Conservation (phyloP, 2,329 filamentous ascomycete genomes). For the Apiospora aurea region DNA sequence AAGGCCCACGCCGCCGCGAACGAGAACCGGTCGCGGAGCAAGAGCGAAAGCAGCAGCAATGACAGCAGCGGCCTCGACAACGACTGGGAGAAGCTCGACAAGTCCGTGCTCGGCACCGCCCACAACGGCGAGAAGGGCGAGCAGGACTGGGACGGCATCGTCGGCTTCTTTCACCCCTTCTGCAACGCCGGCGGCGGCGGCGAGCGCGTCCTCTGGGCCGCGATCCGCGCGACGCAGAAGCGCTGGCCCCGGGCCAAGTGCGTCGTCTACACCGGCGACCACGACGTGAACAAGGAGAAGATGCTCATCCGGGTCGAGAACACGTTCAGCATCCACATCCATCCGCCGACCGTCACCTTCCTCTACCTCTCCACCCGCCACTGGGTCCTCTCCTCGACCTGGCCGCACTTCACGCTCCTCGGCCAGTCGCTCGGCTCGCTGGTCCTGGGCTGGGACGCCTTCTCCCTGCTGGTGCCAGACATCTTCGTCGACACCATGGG, state of each 20-base stretch:
- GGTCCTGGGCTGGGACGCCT: constrained; percentile 88
- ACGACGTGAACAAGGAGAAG: constrained; percentile 80
- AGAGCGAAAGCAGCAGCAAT: constrained; percentile 30
- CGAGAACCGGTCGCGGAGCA: constrained; percentile 43
- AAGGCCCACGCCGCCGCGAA: constrained; percentile 38
- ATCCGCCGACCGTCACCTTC: constrained; percentile 83
- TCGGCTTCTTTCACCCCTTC: constrained; percentile 98
- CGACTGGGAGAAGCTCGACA: constrained; percentile 75
- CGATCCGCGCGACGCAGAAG: constrained; percentile 87
- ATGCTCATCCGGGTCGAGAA: constrained; percentile 82
- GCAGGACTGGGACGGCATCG: constrained; percentile 79
- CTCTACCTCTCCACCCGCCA: constrained; percentile 89
- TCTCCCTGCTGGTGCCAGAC: constrained; percentile 89
- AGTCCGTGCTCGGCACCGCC: constrained; percentile 47
- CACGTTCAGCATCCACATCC: constrained; percentile 91
- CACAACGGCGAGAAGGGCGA: constrained; percentile 50
- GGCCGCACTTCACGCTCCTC: constrained; percentile 89
- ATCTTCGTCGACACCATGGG: constrained; percentile 98
- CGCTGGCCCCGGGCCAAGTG: constrained; percentile 89
- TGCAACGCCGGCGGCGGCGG: constrained; percentile 97
- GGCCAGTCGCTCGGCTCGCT: constrained; percentile 94
- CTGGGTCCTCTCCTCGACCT: constrained; percentile 85
- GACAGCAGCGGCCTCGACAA: constrained; percentile 54
- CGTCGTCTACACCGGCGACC: constrained; percentile 94
- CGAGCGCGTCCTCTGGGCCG: constrained; percentile 95